Evolutionary conservation across 179 eudicot species (phyloP).

Genomic region (Corrigiola litoralis): DNA sequence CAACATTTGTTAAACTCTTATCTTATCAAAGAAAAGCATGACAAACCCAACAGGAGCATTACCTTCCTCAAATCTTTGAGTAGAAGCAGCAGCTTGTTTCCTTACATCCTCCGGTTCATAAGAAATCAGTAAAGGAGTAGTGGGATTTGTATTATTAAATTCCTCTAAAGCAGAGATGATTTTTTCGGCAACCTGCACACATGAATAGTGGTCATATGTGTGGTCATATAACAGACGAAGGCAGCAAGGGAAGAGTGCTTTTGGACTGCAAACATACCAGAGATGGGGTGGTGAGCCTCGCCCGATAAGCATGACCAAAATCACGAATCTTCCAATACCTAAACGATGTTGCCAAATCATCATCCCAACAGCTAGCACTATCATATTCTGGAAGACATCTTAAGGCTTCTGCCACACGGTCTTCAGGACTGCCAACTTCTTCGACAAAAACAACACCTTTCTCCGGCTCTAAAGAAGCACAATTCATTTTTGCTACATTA

Average conservation of each 20-base stretch:
- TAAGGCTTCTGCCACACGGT: slow-evolving; percentile 68
- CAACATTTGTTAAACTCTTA: background rate
- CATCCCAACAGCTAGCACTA: slow-evolving; percentile 51
- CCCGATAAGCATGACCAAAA: slow-evolving; percentile 79
- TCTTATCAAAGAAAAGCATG: background rate
- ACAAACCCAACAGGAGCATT: slow-evolving; percentile 13
- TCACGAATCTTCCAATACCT: slow-evolving; percentile 93
- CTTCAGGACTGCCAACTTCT: slow-evolving; percentile 71
- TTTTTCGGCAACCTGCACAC: slow-evolving; percentile 70
- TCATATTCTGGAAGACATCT: slow-evolving; percentile 67
- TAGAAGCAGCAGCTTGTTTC: slow-evolving; percentile 91
- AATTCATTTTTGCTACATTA: slow-evolving; percentile 11
- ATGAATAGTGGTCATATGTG: background rate
- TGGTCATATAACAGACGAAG: background rate
- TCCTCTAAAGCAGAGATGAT: slow-evolving; percentile 75
- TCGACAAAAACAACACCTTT: slow-evolving; percentile 48
- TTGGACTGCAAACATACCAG: slow-evolving; percentile 33
- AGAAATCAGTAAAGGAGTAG: slow-evolving; percentile 65
- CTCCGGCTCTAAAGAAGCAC: slow-evolving; percentile 55
- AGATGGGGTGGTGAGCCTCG: slow-evolving; percentile 72
- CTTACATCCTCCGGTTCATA: slow-evolving; percentile 73
- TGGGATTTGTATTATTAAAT: slow-evolving; percentile 60
- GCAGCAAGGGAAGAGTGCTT: background rate
- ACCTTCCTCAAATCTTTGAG: slow-evolving; percentile 92
- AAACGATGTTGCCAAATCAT: slow-evolving; percentile 45